phyloP scores from a whole-genome alignment of 1,139 yeast species.

The Kodamaea suecica region DNA sequence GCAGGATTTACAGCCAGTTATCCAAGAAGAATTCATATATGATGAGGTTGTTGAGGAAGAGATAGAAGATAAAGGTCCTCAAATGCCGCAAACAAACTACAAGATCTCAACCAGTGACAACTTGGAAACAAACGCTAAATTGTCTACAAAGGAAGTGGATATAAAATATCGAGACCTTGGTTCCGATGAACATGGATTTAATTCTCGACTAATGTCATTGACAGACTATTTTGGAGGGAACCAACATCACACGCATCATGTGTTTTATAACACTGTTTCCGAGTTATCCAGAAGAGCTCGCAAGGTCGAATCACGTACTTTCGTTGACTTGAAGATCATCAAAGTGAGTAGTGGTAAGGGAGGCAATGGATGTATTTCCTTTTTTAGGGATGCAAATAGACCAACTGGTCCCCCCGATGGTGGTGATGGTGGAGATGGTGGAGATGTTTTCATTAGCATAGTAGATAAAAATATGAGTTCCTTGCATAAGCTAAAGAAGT shows the following conservation, averaged over 20 bases:
- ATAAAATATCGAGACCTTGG: constrained; percentile 22
- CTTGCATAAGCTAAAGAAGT: constrained; percentile 63
- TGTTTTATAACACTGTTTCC: constrained; percentile 28
- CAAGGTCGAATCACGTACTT: constrained; percentile 39
- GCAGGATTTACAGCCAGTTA: not conserved
- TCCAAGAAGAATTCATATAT: not conserved
- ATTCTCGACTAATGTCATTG: constrained; percentile 23
- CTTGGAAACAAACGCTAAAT: constrained; percentile 1
- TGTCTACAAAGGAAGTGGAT: constrained; percentile 1
- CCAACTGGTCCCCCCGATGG: constrained; percentile 96
- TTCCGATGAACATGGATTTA: constrained; percentile 21
- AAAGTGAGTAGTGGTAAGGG: constrained; percentile 78
- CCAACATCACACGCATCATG: constrained; percentile 41
- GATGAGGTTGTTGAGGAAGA: not conserved
- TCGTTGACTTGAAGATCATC: constrained; percentile 63
- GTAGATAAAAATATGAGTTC: constrained; percentile 61
- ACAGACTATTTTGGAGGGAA: constrained; percentile 45
- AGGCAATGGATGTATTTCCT: constrained; percentile 85
- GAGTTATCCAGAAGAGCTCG: constrained; percentile 30
- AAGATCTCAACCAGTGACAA: constrained; percentile 1
- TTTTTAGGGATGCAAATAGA: constrained; percentile 79
- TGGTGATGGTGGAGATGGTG: constrained; percentile 97
- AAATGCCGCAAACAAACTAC: constrained; percentile 4
- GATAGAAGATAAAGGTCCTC: not conserved
- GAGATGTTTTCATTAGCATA: constrained; percentile 79